Percentiles rank a stretch among this genome's conserved stretches.
Conservation (phyloP, 768 basidiomycete species). For the Hygrophorus pudorinus region DNA sequence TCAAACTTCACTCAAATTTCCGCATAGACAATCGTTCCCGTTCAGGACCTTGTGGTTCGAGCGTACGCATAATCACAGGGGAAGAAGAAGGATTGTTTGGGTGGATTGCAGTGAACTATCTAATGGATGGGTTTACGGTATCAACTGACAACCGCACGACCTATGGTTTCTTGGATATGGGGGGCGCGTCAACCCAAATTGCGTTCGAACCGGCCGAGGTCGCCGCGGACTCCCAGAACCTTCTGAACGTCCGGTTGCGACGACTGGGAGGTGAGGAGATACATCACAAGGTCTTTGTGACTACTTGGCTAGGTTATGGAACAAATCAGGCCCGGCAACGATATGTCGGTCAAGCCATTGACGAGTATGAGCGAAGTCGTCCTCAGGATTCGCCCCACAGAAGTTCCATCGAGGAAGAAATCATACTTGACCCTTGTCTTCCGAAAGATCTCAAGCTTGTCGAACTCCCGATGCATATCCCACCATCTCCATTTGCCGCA, state of each 20-base stretch:
- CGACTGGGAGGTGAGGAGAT: slow-evolving; percentile 81
- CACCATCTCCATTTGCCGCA: slow-evolving; percentile 18
- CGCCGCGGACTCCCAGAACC: slow-evolving; percentile 41
- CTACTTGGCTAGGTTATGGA: slow-evolving; percentile 97
- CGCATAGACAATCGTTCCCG: slow-evolving; percentile 55
- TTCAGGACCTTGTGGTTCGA: slow-evolving; percentile 82
- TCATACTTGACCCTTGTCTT: slow-evolving; percentile 83
- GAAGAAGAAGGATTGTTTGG: slow-evolving; percentile 98
- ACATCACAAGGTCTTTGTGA: slow-evolving; percentile 89
- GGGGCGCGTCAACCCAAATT: slow-evolving; percentile 97
- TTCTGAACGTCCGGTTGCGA: slow-evolving; percentile 75
- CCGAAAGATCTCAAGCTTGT: slow-evolving; percentile 61
- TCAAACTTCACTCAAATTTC: slow-evolving; percentile 70
- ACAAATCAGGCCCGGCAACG: slow-evolving; percentile 95
- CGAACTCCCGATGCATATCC: slow-evolving; percentile 41
- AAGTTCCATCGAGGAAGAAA: slow-evolving; percentile 21
- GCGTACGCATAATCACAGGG: slow-evolving; percentile 89
- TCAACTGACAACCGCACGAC: slow-evolving; percentile 57
- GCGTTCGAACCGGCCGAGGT: slow-evolving; percentile 84
- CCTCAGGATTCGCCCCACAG: slow-evolving; percentile 10
- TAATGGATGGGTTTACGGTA: slow-evolving; percentile 88
- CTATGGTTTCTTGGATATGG: slow-evolving; percentile 98
- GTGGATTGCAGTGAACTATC: slow-evolving; percentile 98
- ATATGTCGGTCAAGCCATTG: slow-evolving; percentile 66
- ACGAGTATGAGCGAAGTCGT: slow-evolving; percentile 39